A percentile compares a stretch with the other conserved stretches of the same genome.
These are phyloP conservation scores for Phytophthora sojae DNA, from an alignment of 352 stramenopile genomes.

Conservation along the genomic window DNA sequence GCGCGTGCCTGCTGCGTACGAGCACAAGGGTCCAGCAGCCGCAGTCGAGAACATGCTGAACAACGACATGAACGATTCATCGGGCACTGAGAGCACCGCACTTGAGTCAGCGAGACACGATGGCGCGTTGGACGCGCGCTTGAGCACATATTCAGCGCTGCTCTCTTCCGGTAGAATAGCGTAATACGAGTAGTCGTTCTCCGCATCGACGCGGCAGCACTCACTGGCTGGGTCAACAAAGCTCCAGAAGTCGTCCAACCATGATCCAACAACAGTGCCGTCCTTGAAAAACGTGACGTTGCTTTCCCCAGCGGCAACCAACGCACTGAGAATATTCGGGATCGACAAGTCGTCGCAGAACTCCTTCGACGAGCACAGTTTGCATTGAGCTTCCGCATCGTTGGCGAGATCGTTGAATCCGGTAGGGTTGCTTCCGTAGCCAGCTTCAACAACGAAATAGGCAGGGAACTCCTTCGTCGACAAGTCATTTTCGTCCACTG, in stretches of 20 bases:
- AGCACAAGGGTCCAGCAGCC: constrained; percentile 52
- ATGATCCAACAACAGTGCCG: constrained; percentile 58
- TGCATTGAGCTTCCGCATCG: constrained; percentile 41
- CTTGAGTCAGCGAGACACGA: constrained; percentile 53
- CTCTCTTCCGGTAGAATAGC: constrained; percentile 47
- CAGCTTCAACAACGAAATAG: constrained; percentile 79
- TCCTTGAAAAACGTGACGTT: constrained; percentile 59
- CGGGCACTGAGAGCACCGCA: constrained; percentile 46
- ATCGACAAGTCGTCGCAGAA: constrained; percentile 67
- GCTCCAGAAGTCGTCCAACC: constrained; percentile 80
- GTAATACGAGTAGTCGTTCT: constrained; percentile 49
- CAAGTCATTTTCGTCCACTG: constrained; percentile 55
- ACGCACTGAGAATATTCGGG: constrained; percentile 61
- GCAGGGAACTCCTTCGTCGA: constrained; percentile 51
- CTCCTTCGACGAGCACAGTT: constrained; percentile 70
- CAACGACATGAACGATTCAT: constrained; percentile 71
- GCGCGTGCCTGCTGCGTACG: constrained; percentile 66
- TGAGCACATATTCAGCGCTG: constrained; percentile 20
- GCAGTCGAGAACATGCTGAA: constrained; percentile 74
- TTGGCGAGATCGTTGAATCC: constrained; percentile 36
- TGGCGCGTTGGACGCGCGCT: constrained; percentile 28
- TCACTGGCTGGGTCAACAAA: constrained; percentile 70
- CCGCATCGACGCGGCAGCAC: constrained; percentile 65
- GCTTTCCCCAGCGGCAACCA: constrained; percentile 43
- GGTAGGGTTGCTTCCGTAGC: constrained; percentile 59